phyloP scores from a whole-genome alignment of 148 eudicot genomes.

The Beta vulgaris region DNA sequence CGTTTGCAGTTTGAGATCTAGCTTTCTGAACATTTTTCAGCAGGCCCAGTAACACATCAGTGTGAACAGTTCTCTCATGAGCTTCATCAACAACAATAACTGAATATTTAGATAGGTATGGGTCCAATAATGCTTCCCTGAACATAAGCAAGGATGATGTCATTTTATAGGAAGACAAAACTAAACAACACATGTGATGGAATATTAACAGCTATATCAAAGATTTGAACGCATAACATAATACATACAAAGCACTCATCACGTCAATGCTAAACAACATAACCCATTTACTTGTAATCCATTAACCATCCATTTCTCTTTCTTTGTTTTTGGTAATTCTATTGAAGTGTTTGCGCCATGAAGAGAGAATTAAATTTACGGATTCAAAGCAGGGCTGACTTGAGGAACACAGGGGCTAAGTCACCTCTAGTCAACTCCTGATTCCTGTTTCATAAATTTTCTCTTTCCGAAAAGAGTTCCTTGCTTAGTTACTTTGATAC shows the following conservation, averaged over 20 bases:
- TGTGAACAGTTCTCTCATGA: constrained; percentile 97
- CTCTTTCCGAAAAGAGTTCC: neutral
- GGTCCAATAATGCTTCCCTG: constrained; percentile 98
- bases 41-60: constrained; percentile 92
- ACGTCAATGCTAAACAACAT: neutral
- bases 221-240: neutral
- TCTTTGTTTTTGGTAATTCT: neutral
- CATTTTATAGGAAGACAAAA: constrained; percentile 4
- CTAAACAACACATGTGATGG: neutral
- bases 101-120: constrained; percentile 76
- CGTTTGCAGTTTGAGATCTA: constrained; percentile 46
- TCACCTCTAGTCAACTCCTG: neutral
- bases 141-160: constrained; percentile 28
- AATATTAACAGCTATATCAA: neutral
- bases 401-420: neutral
- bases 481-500: neutral
- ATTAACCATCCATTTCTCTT: constrained; percentile 5
- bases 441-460: neutral
- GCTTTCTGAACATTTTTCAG: constrained; percentile 74
- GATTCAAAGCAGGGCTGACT: neutral
- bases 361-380: neutral
- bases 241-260: neutral
- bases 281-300: neutral
- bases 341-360: neutral
- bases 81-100: constrained; percentile 92